Percentiles rank a stretch among this genome's conserved stretches.
These are phyloP conservation scores for Ceratocystis huliohia DNA, from an alignment of 2,329 filamentous ascomycete species.

Conservation along the genomic window DNA sequence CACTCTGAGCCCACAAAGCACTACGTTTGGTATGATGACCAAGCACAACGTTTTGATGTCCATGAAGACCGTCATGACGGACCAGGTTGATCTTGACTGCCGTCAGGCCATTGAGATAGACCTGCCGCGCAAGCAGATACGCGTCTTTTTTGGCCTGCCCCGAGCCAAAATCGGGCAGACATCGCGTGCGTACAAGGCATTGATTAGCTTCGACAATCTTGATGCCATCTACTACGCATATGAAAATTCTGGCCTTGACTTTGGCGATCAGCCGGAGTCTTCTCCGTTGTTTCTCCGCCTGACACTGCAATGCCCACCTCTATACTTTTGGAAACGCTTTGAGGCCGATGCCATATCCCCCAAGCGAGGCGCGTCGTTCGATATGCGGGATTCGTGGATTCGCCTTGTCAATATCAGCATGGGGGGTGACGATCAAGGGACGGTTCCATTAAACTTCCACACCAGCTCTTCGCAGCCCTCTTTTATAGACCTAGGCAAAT, in stretches of 20 bases:
- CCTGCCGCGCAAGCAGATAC: constrained; percentile 15
- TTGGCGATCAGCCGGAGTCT: not conserved
- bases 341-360: constrained; percentile 17
- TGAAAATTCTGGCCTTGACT: not conserved
- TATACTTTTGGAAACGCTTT: constrained; percentile 33
- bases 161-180: not conserved
- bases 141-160: constrained; percentile 13
- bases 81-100: constrained; percentile 10
- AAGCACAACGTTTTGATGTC: constrained; percentile 8
- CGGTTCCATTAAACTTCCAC: constrained; percentile 31
- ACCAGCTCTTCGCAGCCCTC: constrained; percentile 27
- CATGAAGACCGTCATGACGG: constrained; percentile 12
- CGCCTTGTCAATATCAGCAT: constrained; percentile 35
- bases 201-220: constrained; percentile 37
- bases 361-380: constrained; percentile 28
- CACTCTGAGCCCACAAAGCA: not conserved
- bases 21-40: constrained; percentile 15
- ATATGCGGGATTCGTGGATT: constrained; percentile 34
- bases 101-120: constrained; percentile 15
- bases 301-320: constrained; percentile 33
- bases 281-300: constrained; percentile 33
- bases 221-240: constrained; percentile 31
- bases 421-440: not conserved
- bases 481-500: constrained; percentile 42
- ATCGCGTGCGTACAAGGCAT: constrained; percentile 29